Evolutionary conservation across 2,329 filamentous ascomycete genomes (phyloP), one percentile per base, ranked within the genome.

Genomic region (Pyrenophora tritici-repentis): DNA sequence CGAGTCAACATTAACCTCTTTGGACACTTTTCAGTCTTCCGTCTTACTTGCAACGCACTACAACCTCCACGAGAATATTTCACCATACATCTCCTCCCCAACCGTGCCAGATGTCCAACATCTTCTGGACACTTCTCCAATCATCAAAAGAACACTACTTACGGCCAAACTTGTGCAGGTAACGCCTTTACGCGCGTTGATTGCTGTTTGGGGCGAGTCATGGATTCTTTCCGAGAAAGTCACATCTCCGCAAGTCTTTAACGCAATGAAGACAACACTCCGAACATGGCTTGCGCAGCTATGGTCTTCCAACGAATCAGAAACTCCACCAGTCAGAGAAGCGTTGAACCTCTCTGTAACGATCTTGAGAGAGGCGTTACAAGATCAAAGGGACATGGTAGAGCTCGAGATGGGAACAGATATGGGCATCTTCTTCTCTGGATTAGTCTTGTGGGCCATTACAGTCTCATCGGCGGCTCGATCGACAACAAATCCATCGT

Each of bases 201-300:
- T 79, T 12, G 76, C 76, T 24, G 70, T 78, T 0, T 70, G 74
- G 3, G 76, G 76, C 31, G 75, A 79, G 43, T 72, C 74, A 13
- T 79, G 76, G 76, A 67, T 78, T 7, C 61, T 79, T n/a, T 72
- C 67, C 1, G 73, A 76, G 50, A 77, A 78, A 42, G 60, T 78
- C 2, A 50, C 66, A 18, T 65, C 66, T 12, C 60, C 62, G 6
- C 62, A 63, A 12, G 67, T 70, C n/a, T 75, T 73, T 51, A 50
- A 56, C 13, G 50, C 37, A 5, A 55, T 72, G 6, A 75, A 73
- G 48, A 50, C 59, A 3, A 67, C 63, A 1, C 59, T 76, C 6
- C 61, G 62, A 9, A 55, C 62, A 2, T 79, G 77, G 76, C 58
- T 72, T n/a, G 47, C 44, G 10, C 62, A 61, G 13, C 52, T 73